Evolutionary conservation across 202 grass and related monocot genomes (phyloP), one percentile per base, ranked within the genome.

Genomic region (Setaria italica): DNA sequence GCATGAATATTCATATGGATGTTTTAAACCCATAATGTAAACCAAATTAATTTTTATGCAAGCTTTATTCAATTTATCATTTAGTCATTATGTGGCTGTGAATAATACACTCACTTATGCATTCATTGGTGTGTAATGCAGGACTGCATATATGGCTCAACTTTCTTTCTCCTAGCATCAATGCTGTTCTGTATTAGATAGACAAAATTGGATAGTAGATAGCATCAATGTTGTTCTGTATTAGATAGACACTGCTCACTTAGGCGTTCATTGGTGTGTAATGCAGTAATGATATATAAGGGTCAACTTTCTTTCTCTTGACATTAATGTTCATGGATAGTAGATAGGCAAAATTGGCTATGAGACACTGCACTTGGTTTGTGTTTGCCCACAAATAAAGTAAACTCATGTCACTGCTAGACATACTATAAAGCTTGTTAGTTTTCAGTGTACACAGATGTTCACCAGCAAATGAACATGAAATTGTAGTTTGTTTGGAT

Each of bases 141-240:
- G 60, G 48, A 49, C 6, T 50, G 59, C 20, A 34, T 46, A 62
- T 19, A 48, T 3, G 9, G 21, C 30, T 35, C 45, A 21, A 51
- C 30, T 65, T 79, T 65, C 29, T 79, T 65, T 48, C 59, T 79
- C 29, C 9, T 50, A n/a, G 35, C 29, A 65, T 60, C 29, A 32
- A 15, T 33, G 9, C 43, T 74, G 74, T 71, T n/a, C n/a, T 14
- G n/a, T 74, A 56, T 17, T 58, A 58, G 45, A 79, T 67, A 67
- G 12, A 53, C 17, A 53, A 21, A 67, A 39, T 37, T 53, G 46
- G n/a, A n/a, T n/a, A n/a, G n/a, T n/a, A n/a, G n/a, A n/a, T n/a
- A n/a, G n/a, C n/a, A n/a, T 46, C 47, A 16, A 41, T 41, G 39
- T n/a, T n/a, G n/a, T n/a, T n/a, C n/a, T n/a, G n/a, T n/a, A n/a